These are phyloP conservation scores for Cryptococcus sp. DNA, from an alignment of 1,284 basidiomycete genomes.

Conservation along the genomic window DNA sequence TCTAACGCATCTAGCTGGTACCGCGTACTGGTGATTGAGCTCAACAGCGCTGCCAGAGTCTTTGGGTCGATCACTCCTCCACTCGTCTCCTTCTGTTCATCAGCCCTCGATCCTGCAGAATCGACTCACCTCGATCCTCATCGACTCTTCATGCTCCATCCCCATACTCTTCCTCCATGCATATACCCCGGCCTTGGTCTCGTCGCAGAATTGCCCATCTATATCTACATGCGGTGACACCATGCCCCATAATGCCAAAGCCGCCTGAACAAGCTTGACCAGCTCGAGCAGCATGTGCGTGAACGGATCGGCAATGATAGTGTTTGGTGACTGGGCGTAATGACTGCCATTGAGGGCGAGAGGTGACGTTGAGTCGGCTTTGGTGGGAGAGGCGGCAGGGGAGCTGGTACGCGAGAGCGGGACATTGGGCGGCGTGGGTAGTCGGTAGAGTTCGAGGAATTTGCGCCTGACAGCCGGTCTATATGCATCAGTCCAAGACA, in stretches of 20 bases:
- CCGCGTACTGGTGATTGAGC: conserved; percentile 35
- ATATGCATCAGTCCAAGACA: background rate
- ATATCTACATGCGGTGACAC: conserved; percentile 26
- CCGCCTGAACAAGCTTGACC: conserved; percentile 39
- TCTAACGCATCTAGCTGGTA: conserved; percentile 36
- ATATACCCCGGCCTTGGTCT: conserved; percentile 40
- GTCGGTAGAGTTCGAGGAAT: conserved; percentile 37
- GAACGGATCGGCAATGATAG: conserved; percentile 28
- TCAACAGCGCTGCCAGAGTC: conserved; percentile 35
- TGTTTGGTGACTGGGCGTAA: conserved; percentile 1
- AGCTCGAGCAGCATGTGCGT: conserved; percentile 33
- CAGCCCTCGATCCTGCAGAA: background rate
- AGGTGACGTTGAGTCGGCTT: background rate
- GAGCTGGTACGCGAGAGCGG: conserved; percentile 2
- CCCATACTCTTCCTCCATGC: conserved; percentile 39
- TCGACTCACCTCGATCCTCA: conserved; percentile 35
- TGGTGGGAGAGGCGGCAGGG: conserved; percentile 5
- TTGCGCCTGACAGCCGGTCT: conserved; percentile 40
- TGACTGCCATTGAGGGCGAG: background rate
- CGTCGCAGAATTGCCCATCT: conserved; percentile 43
- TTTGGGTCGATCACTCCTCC: conserved; percentile 43
- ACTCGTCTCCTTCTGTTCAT: conserved; percentile 37
- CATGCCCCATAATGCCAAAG: conserved; percentile 37
- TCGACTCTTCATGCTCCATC: conserved; percentile 39
- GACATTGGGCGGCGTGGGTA: conserved; percentile 22